phyloP scores from a whole-genome alignment of 257 asterid species.

The Haberlea rhodopensis region DNA sequence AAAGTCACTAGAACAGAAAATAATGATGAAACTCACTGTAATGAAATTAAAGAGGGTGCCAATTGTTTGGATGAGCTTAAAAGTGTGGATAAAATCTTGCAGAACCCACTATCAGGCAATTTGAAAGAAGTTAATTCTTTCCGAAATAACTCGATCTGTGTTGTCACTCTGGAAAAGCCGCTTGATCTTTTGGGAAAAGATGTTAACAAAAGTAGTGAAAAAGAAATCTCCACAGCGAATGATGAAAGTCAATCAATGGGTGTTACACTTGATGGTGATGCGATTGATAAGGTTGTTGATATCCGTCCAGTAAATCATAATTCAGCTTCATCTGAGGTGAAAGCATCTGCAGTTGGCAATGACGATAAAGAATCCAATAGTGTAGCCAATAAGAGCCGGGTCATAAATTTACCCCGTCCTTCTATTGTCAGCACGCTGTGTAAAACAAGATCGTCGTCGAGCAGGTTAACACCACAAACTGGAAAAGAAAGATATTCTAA shows the following conservation, averaged over 20 bases:
- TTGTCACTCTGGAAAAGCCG: conserved; percentile 27
- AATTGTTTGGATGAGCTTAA: conserved; percentile 29
- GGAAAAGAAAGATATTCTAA: conserved; percentile 68
- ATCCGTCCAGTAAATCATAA: conserved; percentile 30
- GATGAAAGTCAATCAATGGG: conserved; percentile 33
- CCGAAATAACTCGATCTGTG: conserved; percentile 31
- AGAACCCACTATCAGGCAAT: conserved; percentile 27
- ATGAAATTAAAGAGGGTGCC: conserved; percentile 31
- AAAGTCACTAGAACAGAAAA: conserved; percentile 27
- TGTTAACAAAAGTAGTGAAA: conserved; percentile 27
- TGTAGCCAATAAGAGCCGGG: conserved; percentile 63
- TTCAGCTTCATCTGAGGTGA: conserved; percentile 39
- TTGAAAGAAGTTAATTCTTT: conserved; percentile 34
- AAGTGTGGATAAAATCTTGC: conserved; percentile 36
- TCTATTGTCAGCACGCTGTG: conserved; percentile 40
- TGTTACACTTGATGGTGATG: conserved; percentile 35
- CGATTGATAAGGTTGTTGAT: conserved; percentile 35
- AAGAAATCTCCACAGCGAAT: conserved; percentile 36
- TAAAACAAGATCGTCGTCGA: conserved; percentile 46
- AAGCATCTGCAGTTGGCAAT: conserved; percentile 38
- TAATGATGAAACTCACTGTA: conserved; percentile 30
- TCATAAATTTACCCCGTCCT: conserved; percentile 71
- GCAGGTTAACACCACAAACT: conserved; percentile 46
- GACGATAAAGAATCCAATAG: conserved; percentile 46
- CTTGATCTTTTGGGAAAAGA: conserved; percentile 34